Conservation (phyloP, 176 grass and related monocot species). For the Juncus inflexus region DNA sequence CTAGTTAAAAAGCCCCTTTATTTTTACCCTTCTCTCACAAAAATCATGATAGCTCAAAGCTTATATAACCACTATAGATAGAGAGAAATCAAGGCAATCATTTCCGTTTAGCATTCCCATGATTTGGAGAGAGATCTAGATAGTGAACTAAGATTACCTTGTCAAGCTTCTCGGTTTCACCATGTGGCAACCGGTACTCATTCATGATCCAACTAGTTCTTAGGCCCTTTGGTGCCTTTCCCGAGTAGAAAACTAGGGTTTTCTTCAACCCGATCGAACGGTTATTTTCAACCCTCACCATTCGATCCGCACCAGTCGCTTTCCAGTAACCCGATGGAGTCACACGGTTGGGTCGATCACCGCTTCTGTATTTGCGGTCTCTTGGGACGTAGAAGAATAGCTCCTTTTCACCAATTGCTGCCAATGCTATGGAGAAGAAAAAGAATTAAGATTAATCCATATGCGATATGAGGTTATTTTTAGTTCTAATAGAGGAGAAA, state of each 20-base stretch:
- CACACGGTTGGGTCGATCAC: slow-evolving; percentile 81
- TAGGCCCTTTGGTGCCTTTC: slow-evolving; percentile 88
- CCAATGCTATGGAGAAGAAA: slow-evolving; percentile 38
- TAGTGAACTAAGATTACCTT: slow-evolving; percentile 47
- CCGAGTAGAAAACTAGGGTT: slow-evolving; percentile 96
- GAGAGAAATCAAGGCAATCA: no score
- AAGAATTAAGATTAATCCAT: not conserved
- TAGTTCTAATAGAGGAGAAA: not conserved
- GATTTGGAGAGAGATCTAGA: not conserved
- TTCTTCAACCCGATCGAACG: slow-evolving; percentile 86
- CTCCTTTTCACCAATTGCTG: slow-evolving; percentile 84
- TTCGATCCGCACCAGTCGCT: slow-evolving; percentile 61
- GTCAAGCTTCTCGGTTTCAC: slow-evolving; percentile 57
- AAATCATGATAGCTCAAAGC: no score
- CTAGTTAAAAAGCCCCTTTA: not conserved
- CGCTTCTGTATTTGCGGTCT: slow-evolving; percentile 90
- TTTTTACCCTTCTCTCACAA: not conserved
- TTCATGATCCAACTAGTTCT: slow-evolving; percentile 99
- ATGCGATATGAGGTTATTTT: no score
- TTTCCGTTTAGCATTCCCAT: not conserved
- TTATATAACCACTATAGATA: not conserved
- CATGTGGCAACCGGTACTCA: slow-evolving; percentile 78
- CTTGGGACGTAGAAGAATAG: slow-evolving; percentile 98
- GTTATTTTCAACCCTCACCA: slow-evolving; percentile 54
- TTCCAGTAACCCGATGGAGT: slow-evolving; percentile 96